Base-by-base conservation (phyloP, 306 rosid species). In the Cucumis hystrix region DNA sequence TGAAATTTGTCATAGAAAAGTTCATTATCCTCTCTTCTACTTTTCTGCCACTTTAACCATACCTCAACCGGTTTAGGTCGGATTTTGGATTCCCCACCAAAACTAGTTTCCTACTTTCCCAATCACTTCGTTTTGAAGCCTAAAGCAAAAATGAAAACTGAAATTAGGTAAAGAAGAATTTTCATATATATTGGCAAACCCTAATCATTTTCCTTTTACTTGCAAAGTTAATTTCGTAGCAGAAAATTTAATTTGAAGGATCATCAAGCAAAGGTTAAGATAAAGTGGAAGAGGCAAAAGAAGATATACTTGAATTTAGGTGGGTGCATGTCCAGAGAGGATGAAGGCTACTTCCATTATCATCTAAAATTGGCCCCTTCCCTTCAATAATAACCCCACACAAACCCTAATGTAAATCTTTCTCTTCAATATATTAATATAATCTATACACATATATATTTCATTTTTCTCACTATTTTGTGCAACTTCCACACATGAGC, bases 241-340 rank as follows among this genome's bases (percentile, higher is more conserved):
- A 62, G 25, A 3, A 17, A n/a, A 40, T 40, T 66, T 66, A 23
- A 23, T 23, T 28, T 28, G 54, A 66, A 8, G 73, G 16, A 1
- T 41, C 5, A 67, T 28, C 30, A 28, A 67, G 33, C 51, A 67
- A 67, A 28, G 30, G 30, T 28, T 28, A 28, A 49, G 60, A 15
- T 47, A 49, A 71, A 71, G 52, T 39, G 55, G 30, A 72, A 23
- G 16, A 51, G 4, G 0, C 15, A 21, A 74, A 51, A 74, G 18
- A 13, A 52, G 60, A 74, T 74, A 74, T 74, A 39, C 64, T 54
- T 74, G 77, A 57, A 74, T 16, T 45, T 47, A 30, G 45, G 63
- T 74, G 77, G 63, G 77, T 52, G 77, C 49, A 28, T 30, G 64
- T 74, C 78, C 78, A 74, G 78, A 55, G 78, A 74, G 76, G 76